phyloP scores from a whole-genome alignment of 2,329 filamentous ascomycete species.

The Fusarium setosum region DNA sequence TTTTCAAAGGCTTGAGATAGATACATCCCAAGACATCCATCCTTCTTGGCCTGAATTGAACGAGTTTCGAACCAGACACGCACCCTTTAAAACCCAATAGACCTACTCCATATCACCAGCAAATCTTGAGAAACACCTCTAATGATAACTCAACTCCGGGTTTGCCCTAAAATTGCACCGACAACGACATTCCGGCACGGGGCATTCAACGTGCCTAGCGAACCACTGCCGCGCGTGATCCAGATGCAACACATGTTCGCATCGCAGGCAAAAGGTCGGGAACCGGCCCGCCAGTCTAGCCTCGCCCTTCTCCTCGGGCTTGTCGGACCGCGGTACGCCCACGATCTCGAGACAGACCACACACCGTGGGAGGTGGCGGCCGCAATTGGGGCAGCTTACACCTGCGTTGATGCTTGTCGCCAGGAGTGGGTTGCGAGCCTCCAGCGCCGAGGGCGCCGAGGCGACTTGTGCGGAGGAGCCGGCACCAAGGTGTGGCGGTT shows the following conservation, averaged over 20 bases:
- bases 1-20: neutral
- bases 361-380: constrained; percentile 73
- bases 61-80: neutral
- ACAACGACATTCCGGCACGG: constrained; percentile 75
- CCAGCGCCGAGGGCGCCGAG: constrained; percentile 43
- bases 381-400: constrained; percentile 74
- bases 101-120: neutral
- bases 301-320: constrained; percentile 63
- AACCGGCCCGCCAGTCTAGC: constrained; percentile 66
- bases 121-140: neutral
- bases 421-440: constrained; percentile 66
- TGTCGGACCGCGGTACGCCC: constrained; percentile 71
- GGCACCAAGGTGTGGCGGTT: constrained; percentile 19
- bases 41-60: neutral
- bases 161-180: constrained; percentile 71
- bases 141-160: constrained; percentile 67
- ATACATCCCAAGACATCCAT: neutral
- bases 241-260: constrained; percentile 75
- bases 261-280: constrained; percentile 76
- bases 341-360: constrained; percentile 76
- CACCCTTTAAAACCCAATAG: neutral
- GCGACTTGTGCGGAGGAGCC: constrained; percentile 24
- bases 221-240: constrained; percentile 78
- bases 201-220: constrained; percentile 71
- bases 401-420: constrained; percentile 68